Evolutionary conservation across 2,329 filamentous ascomycete genomes (phyloP), one percentile per base, ranked within the genome.

Genomic region (Knufia fluminis): DNA sequence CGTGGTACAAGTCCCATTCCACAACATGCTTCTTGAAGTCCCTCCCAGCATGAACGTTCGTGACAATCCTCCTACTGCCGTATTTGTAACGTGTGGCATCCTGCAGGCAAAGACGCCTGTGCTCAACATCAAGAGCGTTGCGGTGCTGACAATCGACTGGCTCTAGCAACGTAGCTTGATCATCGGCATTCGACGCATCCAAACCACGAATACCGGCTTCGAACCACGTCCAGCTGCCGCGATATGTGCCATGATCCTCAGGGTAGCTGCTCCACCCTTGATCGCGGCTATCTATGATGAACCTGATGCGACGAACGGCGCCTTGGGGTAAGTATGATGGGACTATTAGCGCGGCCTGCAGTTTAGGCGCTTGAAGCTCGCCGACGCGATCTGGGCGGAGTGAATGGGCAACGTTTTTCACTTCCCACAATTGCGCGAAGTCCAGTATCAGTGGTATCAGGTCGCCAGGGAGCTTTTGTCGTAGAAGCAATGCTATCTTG

Each of bases 391-490:
- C 33, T 39, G 45, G 45, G n/a, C 31, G 33, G 4, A 31, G 14
- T 1, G 45, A 48, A 10, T n/a, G 26, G 16, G 24, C 22, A 10
- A n/a, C 20, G 10, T 16, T 22, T 12, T 22, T 19, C 3, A 33
- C 14, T 7, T 38, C 20, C 56, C 54, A 58, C 33, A 56, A 41
- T 26, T 52, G 52, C 8, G 56, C 56, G 46, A 52, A 40, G 38
- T 58, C 54, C 9, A 58, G 49, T 26, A 58, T 51, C 9, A 32
- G n/a, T 10, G 54, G 49, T 3, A 58, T 48, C 42, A 58, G 33
- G 36, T 58, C 56, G 19, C 24, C 39, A n/a, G 51, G 48, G 19
- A 57, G 38, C 10, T 47, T 32, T 20, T 51, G 45, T n/a, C 48
- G 43, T 31, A 58, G 51, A 9, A 56, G 51, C 20, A 52, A 49